Evolutionary conservation across 2,329 filamentous ascomycete species (phyloP), one percentile per base, ranked within the genome.

Genomic region (Diplodia intermedia): DNA sequence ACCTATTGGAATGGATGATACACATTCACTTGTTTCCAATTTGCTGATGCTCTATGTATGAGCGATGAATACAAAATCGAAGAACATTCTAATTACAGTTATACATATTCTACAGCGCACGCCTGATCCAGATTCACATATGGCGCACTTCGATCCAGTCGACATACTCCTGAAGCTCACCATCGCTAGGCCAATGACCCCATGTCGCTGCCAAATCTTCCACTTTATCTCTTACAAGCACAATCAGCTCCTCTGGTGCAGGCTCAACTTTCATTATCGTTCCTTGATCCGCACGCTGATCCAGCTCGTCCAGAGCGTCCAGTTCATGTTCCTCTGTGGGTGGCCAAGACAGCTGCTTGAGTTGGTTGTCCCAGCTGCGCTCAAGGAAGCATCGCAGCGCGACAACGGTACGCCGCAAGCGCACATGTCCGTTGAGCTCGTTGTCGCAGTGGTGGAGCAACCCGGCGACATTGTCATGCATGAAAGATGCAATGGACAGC

Each of bases 371-470:
- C 14, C 76, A 68, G 55, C 69, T 72, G 5, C 80, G 75, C 65
- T 83, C 80, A 9, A 83, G 69, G 65, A 79, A 81, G 4, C 79
- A 77, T 6, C 82, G 73, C 62, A 83, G 52, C 1, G 81, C 81
- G 1, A 81, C 72, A 3, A 84, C 70, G 0, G 75, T 75, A 40
- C 72, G 73, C 47, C 79, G 76, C 70, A 82, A 75, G 69, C 65
- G 72, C 56, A 73, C 75, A 85, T 77, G 71, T 90, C 85, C 89
- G 23, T 67, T 62, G 47, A 31, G 47, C 33, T 57, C 47, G 43
- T 62, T 54, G 2, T 54, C 36, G 49, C 54, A 33, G 23, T 62
- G 47, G 15, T 33, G n/a, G 20, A 62, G 15, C 29, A 67, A 49
- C 7, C 23, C 26, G 9, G 47, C 9, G 2, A 53, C 26, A 26